Percentiles rank a stretch among this genome's conserved stretches.
Conservation (phyloP, 805 yeast species). For the Maudiozyma serrabonitensis region DNA sequence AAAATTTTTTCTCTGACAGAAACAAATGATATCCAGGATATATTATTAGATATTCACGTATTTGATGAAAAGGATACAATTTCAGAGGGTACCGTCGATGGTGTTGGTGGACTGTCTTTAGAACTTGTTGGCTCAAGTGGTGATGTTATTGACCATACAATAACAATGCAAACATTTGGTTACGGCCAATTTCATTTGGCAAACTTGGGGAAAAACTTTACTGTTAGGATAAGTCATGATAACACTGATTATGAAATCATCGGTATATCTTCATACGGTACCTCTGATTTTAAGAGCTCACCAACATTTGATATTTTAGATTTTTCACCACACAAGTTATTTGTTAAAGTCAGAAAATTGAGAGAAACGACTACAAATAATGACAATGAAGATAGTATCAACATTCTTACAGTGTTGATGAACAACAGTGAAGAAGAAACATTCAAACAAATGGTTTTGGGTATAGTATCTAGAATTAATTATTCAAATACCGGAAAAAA, state of each 20-base stretch:
- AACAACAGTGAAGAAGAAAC: conserved; percentile 10
- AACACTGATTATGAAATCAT: conserved; percentile 14
- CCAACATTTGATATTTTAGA: conserved; percentile 9
- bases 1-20: conserved; percentile 16
- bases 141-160: conserved; percentile 40
- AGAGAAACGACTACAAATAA: neutral
- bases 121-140: conserved; percentile 29
- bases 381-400: conserved; percentile 1
- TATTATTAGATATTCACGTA: conserved; percentile 67
- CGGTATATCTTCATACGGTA: conserved; percentile 17
- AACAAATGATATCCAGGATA: conserved; percentile 39
- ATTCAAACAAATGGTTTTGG: conserved; percentile 11
- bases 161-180: conserved; percentile 72
- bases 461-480: conserved; percentile 3
- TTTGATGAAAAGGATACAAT: conserved; percentile 30
- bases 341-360: conserved; percentile 12
- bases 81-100: conserved; percentile 21
- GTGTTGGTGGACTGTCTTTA: conserved; percentile 42
- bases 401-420: conserved; percentile 17
- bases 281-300: conserved; percentile 16
- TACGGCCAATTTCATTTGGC: conserved; percentile 54
- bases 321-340: conserved; percentile 14
- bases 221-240: conserved; percentile 12
- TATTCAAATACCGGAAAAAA: neutral
- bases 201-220: conserved; percentile 5